Evolutionary conservation across 345 rosid species (phyloP), one percentile per base, ranked within the genome.

Genomic region (Salix udensis): DNA sequence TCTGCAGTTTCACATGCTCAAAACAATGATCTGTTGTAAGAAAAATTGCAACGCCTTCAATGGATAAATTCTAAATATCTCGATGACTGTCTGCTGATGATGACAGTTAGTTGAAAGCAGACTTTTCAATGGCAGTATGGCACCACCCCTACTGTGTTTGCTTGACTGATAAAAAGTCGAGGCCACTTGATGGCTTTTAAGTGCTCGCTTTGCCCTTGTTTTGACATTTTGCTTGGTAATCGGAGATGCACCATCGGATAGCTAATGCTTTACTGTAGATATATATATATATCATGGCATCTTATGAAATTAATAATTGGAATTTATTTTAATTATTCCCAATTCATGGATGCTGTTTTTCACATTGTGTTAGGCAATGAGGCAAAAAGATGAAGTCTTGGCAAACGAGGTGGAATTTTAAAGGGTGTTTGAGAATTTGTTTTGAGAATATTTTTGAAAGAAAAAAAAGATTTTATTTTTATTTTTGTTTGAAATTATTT

Each of bases 381-480:
- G 88, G 83, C 67, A 79, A 77, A 89, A 88, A 85, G 94, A 93
- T 53, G 95, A 93, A 65, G 84, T 67, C 39, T 79, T 92, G 31
- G 85, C 85, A 62, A 71, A 80, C 34, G 89, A 31, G 34, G 34
- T 4, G 34, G 34, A 31, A 31, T 31, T 31, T 31, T 31, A 31
- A 31, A 31, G 5, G 0, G 34, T 4, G 34, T 31, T 31, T 31
- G 34, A 31, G 5, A 31, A 31, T 31, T 31, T 0, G 34, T 31
- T 31, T 31, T 31, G 5, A 31, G 5, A 31, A 5, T 31, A 4
- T 31, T 31, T 31, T 31, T 31, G 34, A 31, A 31, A 31, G 34
- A 31, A 31, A 31, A 31, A 31, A 30, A 30, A 30, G 31, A 30
- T 30, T 30, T 3, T 31, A 31, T 31, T 31, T 31, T 31, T 4